Evolutionary conservation across 768 basidiomycete species (phyloP), one percentile per base, ranked within the genome.

Genomic region (Suillus subaureus): DNA sequence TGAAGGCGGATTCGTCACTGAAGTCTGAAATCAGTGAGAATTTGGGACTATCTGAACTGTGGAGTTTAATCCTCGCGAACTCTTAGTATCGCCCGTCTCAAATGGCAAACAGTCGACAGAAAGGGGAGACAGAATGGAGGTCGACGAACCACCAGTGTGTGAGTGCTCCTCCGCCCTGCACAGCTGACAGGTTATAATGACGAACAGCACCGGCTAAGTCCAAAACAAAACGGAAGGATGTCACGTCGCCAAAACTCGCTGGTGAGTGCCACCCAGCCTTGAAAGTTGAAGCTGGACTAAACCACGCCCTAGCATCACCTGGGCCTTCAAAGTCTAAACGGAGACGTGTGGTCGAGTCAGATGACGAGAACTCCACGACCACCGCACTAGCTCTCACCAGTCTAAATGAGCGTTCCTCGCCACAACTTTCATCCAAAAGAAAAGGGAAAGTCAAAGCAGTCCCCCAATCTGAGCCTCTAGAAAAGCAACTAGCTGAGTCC

Each of bases 281-380:
- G 52, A 63, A 28, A 64, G 47, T 45, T 26, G 55, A 62, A 23
- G 33, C 42, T n/a, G 37, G 61, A 66, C 56, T 42, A 39, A 40
- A 55, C 35, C 42, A 28, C 18, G 47, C 64, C n/a, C 62, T 77
- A 78, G 66, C 75, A 40, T 61, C 66, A 26, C 66, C 67, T 51
- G 61, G 65, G 49, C 62, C 70, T 39, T 73, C 77, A 12, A 81
- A 72, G 57, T 42, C 76, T 8, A 89, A 90, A 76, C 85, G 80
- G 70, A 77, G 87, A 58, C 82, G 83, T 64, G 81, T 88, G 33
- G 70, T 84, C 6, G 78, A 84, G 39, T 88, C 86, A 0, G 87
- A 87, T 39, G 84, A 87, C 26, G 88, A 87, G 49, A 74, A 79
- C 8, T 61, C 60, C 45, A 45, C 64, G 51, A 54, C 31, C 35